Conservation (phyloP, 228 moss, liverwort and hornwort species). For the Sphagnum fallax region DNA sequence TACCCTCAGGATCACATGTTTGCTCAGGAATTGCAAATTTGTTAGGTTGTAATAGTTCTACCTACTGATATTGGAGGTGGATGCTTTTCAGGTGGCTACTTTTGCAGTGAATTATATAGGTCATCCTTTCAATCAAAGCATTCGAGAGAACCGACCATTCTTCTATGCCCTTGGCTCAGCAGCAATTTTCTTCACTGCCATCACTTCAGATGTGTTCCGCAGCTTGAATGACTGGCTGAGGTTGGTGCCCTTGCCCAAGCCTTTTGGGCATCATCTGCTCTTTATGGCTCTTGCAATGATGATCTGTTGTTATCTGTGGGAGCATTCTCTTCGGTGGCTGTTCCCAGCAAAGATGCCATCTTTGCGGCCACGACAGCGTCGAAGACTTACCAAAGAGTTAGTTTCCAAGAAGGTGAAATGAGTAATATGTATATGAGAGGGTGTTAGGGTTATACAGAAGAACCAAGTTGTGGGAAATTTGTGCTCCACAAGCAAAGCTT, state of each 20-base stretch:
- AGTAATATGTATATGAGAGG: too few species aligned
- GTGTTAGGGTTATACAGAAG: too few species aligned
- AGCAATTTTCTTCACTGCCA: conserved; percentile 84
- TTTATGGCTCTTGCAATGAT: conserved; percentile 77
- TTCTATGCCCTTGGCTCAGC: conserved; percentile 80
- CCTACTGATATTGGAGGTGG: too few species aligned
- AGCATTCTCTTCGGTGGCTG: conserved; percentile 78
- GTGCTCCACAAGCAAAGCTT: too few species aligned
- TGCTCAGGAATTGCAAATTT: background rate
- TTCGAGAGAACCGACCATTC: conserved; percentile 83
- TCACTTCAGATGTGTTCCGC: conserved; percentile 87
- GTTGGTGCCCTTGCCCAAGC: conserved; percentile 81
- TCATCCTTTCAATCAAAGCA: conserved; percentile 97
- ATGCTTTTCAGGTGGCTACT: conserved; percentile 70
- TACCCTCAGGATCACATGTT: too few species aligned
- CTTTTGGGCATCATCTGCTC: conserved; percentile 78
- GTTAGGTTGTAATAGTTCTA: too few species aligned
- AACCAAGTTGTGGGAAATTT: too few species aligned
- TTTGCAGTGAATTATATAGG: conserved; percentile 99
- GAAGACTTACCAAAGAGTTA: conserved; percentile 34
- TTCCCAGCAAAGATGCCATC: conserved; percentile 73
- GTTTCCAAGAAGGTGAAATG: conserved; percentile 34
- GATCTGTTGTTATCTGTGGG: conserved; percentile 82
- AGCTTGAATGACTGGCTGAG: conserved; percentile 81
- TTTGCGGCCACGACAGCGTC: conserved; percentile 34